Conservation (phyloP, 2,329 filamentous ascomycete genomes). For the Gremmenia infestans region DNA sequence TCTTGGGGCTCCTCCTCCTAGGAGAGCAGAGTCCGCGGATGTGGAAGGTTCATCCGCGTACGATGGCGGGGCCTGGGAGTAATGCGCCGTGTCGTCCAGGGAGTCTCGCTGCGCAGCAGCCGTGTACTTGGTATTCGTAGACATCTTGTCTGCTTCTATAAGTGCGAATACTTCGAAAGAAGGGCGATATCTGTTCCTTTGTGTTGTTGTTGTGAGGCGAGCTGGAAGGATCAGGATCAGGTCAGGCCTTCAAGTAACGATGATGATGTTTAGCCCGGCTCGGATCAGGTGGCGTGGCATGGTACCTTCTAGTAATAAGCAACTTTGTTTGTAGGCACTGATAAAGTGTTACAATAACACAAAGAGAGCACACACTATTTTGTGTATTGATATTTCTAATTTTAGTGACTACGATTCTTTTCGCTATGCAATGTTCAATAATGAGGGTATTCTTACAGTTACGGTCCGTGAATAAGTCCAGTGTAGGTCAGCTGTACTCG, state of each 20-base stretch:
- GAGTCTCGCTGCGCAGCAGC: constrained; percentile 83
- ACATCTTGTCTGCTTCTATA: constrained; percentile 47
- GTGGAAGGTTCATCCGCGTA: constrained; percentile 61
- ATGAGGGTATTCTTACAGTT: no score
- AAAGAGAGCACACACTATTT: no score
- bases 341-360: no score
- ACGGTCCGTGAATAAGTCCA: no score
- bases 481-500: no score
- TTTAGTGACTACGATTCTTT: no score
- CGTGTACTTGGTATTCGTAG: constrained; percentile 74
- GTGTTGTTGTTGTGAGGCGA: background rate
- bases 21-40: constrained; percentile 45
- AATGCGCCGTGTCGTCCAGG: constrained; percentile 60
- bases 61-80: constrained; percentile 75
- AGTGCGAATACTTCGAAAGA: background rate
- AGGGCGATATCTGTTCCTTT: background rate
- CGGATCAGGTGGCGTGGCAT: background rate
- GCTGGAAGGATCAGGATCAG: background rate
- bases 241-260: background rate
- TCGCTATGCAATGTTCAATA: no score
- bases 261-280: constrained; percentile 1
- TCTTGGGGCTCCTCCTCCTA: constrained; percentile 66
- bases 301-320: no score
- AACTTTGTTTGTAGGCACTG: no score
- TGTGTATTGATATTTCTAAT: no score